Percentiles rank a stretch among this genome's conserved stretches.
phyloP scores from a whole-genome alignment of 78 protist genomes.

The Cavenderia fasciculata region DNA sequence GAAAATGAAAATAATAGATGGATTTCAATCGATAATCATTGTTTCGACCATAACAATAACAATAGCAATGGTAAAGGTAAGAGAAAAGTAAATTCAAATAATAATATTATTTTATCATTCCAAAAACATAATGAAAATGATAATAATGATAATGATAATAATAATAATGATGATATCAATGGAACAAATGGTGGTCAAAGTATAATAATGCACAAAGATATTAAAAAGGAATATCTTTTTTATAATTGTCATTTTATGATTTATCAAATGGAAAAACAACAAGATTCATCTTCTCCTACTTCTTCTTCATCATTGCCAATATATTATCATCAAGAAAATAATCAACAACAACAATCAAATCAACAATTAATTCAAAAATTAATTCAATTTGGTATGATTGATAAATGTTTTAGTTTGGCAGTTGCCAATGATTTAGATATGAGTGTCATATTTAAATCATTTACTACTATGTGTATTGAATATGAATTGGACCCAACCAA shows the following conservation, averaged over 20 bases:
- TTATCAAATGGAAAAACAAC: not conserved
- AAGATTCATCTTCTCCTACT: too few species aligned
- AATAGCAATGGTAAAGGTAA: not conserved
- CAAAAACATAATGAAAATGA: not conserved
- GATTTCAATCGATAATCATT: conserved; percentile 12
- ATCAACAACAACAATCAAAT: too few species aligned
- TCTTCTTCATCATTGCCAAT: too few species aligned
- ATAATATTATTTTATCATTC: too few species aligned
- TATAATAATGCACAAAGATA: not conserved
- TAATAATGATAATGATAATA: not conserved
- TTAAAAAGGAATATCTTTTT: conserved; percentile 21
- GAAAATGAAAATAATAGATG: conserved; percentile 5
- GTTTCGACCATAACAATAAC: not conserved
- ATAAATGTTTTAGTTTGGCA: conserved; percentile 31
- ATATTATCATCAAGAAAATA: too few species aligned
- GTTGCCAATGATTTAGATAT: conserved; percentile 27
- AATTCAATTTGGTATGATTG: conserved; percentile 8
- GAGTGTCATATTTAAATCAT: conserved; percentile 22
- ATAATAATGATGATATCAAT: not conserved
- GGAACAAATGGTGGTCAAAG: not conserved
- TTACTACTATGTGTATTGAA: conserved; percentile 36
- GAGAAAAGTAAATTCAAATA: too few species aligned
- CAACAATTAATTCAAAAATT: conserved; percentile 12
- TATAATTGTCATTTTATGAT: conserved; percentile 8
- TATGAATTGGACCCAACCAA: conserved; percentile 28